Evolutionary conservation across 2,329 filamentous ascomycete species (phyloP), one percentile per base, ranked within the genome.

Genomic region (Hawksworthiomyces lignivorus): DNA sequence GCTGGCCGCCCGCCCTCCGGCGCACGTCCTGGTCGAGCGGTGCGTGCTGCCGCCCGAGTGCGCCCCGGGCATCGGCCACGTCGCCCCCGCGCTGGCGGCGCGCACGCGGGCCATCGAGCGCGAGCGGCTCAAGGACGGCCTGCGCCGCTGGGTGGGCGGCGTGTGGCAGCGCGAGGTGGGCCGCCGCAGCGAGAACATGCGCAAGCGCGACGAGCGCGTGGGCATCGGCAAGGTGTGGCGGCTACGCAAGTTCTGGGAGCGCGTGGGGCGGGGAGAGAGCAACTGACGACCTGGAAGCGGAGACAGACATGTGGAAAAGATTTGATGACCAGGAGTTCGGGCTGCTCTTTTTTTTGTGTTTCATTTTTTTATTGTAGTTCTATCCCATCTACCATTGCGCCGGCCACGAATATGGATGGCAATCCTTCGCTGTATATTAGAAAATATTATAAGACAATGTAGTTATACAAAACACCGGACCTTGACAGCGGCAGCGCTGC

Each of bases 41-140:
- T 73, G 73, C 21, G 80, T 87, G 22, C 62, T 87, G 22, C 82
- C 80, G 1, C 65, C 68, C 33, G 80, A 84, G 57, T 82, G 78
- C 53, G 73, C 76, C 12, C 68, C 70, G 6, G 68, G 68, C 20
- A 49, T 46, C 12, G 48, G 46, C 12, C 43, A 48, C 5, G 65
- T 83, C 2, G 74, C 78, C 1, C 80, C 80, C 1, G 71, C 67
- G 1, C 62, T 85, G 26, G 73, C 84, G n/a, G 78, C 77, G 21
- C 69, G 70, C 49, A 75, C 75, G 53, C 67, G 75, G 42, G 73
- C 72, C 11, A 68, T 86, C 14, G 82, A 86, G 62, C 72, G 73
- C 50, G 80, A 85, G 62, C 68, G 69, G 46, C 67, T 86, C 32
- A 85, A 84, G 56, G 81, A 86, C 52, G 70, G 70, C 14, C 59